phyloP scores from a whole-genome alignment of 306 rosid species.

The Corylus americana region DNA sequence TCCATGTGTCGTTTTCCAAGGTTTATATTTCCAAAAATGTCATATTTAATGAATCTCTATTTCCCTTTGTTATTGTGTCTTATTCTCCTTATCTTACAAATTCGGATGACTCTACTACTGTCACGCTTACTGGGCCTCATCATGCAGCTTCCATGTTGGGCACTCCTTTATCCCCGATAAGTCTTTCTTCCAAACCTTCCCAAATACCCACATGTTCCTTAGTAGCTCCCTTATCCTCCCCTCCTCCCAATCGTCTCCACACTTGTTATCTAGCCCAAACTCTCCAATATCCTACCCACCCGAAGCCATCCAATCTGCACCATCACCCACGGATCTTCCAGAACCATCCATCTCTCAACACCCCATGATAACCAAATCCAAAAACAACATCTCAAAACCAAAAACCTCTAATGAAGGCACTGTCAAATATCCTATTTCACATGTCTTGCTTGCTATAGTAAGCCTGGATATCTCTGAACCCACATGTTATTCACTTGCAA shows the following conservation, averaged over 20 bases:
- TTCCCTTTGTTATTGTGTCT: not conserved
- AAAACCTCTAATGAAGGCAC: not conserved
- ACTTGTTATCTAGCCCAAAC: not conserved
- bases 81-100: not conserved
- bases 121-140: not conserved
- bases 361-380: not conserved
- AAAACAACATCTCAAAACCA: not conserved
- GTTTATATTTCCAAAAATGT: not conserved
- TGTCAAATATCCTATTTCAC: no score
- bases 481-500: not conserved
- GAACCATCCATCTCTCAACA: not conserved
- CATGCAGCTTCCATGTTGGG: not conserved
- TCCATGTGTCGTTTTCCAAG: not conserved
- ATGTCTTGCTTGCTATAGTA: accelerated
- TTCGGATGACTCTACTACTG: not conserved
- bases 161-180: no score
- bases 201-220: no score
- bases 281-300: not conserved
- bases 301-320: no score
- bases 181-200: no score
- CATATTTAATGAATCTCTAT: not conserved
- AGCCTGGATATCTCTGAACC: not conserved
- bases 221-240: no score
- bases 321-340: not conserved
- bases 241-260: not conserved